phyloP scores from a whole-genome alignment of 2,329 filamentous ascomycete genomes.

The Apiospora malaysiana region DNA sequence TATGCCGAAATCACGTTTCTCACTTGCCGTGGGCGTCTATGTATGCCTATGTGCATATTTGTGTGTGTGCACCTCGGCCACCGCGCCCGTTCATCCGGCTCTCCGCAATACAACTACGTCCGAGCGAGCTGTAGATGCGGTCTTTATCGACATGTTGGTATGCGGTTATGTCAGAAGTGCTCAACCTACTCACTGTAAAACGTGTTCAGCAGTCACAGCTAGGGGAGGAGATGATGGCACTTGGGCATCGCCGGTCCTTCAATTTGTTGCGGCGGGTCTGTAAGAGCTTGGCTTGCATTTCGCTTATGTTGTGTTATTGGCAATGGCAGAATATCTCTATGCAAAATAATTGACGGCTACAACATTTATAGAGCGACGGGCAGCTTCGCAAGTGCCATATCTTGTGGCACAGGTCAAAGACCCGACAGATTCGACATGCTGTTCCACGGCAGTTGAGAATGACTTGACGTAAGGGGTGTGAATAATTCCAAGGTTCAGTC shows the following conservation, averaged over 20 bases:
- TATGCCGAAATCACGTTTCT: neutral
- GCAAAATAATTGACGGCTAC: neutral
- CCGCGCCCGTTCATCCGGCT: constrained; percentile 4
- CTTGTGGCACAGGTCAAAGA: neutral
- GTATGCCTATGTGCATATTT: too few relatives aligned
- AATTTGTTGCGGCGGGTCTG: neutral
- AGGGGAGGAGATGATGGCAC: neutral
- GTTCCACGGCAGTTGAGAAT: neutral
- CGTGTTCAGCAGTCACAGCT: neutral
- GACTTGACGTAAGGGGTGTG: neutral
- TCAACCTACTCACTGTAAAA: neutral
- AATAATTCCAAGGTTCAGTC: neutral
- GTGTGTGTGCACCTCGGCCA: neutral
- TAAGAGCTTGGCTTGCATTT: constrained; percentile 10
- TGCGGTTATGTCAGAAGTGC: neutral
- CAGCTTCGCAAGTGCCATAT: neutral
- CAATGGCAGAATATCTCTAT: neutral
- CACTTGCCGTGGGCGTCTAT: neutral
- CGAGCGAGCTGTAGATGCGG: neutral
- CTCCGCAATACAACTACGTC: neutral
- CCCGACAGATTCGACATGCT: neutral
- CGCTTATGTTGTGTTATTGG: neutral
- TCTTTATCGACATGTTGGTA: neutral
- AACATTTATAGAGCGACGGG: neutral
- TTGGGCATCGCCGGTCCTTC: neutral